A percentile compares a stretch with the other conserved stretches of the same genome.
phyloP scores from a whole-genome alignment of 2,329 filamentous ascomycete species.

The Kalaharituber pfeilii region DNA sequence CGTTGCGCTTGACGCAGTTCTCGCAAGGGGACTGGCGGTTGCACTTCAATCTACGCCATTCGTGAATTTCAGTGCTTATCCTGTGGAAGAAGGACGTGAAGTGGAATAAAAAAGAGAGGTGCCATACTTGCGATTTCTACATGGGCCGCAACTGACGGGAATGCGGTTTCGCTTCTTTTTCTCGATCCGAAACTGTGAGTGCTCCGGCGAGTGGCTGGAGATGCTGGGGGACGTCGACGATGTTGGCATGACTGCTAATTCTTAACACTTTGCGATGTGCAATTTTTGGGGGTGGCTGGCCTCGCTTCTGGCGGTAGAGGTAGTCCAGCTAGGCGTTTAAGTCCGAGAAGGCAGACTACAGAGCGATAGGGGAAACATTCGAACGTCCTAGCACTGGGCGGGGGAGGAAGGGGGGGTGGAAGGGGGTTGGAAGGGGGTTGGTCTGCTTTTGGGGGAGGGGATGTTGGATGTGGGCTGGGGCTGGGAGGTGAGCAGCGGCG shows the following conservation, averaged over 20 bases:
- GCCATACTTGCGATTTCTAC: slow-evolving; percentile 22
- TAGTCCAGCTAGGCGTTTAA: too few relatives aligned
- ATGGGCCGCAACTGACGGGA: slow-evolving; percentile 22
- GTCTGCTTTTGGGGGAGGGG: too few relatives aligned
- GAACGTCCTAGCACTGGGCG: too few relatives aligned
- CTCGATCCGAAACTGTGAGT: not conserved
- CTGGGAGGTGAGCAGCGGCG: too few relatives aligned
- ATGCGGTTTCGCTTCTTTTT: slow-evolving; percentile 21
- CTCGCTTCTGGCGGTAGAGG: too few relatives aligned
- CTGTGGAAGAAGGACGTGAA: not conserved
- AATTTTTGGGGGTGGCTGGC: too few relatives aligned
- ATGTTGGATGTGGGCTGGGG: too few relatives aligned
- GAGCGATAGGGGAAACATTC: too few relatives aligned
- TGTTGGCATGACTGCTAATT: not conserved
- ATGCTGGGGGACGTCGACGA: not conserved
- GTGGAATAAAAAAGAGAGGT: slow-evolving; percentile 1
- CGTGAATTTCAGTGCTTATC: not conserved
- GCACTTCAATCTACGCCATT: slow-evolving; percentile 57
- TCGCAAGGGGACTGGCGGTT: slow-evolving; percentile 81
- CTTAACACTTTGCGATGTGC: too few relatives aligned
- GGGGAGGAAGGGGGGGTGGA: too few relatives aligned
- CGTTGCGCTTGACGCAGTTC: slow-evolving; percentile 80
- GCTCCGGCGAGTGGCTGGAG: not conserved
- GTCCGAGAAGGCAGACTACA: too few relatives aligned
- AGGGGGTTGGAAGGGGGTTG: too few relatives aligned